A percentile compares a stretch with the other conserved stretches of the same genome.
Conservation (phyloP, 2,329 filamentous ascomycete species). For the Sordariomycetes sp. region DNA sequence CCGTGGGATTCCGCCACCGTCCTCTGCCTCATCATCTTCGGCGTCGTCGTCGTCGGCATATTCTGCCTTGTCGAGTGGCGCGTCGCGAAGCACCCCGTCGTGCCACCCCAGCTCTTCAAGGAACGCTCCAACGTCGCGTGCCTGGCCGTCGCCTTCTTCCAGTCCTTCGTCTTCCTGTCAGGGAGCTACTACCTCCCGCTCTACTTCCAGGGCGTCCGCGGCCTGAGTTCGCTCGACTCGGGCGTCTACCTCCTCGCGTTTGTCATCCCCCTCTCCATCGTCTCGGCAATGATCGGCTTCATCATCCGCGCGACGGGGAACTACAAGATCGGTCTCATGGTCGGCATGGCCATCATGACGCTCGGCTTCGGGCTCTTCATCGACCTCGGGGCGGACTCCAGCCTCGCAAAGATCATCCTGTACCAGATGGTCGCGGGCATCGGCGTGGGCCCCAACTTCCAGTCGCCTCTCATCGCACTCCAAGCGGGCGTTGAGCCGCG, state of each 20-base stretch:
- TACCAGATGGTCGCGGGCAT: constrained; percentile 51
- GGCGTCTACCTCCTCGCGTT: constrained; percentile 65
- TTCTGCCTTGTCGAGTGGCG: constrained; percentile 65
- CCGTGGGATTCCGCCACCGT: constrained; percentile 67
- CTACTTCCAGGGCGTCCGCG: constrained; percentile 69
- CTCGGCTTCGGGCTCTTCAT: constrained; percentile 54
- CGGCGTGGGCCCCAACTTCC: constrained; percentile 56
- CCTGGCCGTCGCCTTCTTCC: constrained; percentile 54
- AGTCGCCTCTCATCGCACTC: constrained; percentile 53
- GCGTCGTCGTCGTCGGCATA: constrained; percentile 43
- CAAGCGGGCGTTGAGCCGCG: constrained; percentile 47
- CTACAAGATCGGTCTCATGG: constrained; percentile 47
- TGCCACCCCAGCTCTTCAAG: constrained; percentile 52
- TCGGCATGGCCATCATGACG: constrained; percentile 43
- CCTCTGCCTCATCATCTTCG: constrained; percentile 67
- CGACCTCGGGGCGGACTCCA: constrained; percentile 40
- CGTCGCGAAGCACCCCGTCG: constrained; percentile 63
- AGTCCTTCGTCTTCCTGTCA: constrained; percentile 67
- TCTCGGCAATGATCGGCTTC: constrained; percentile 43
- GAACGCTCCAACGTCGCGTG: constrained; percentile 51
- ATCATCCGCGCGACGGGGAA: constrained; percentile 51
- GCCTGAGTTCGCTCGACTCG: constrained; percentile 54
- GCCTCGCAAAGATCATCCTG: constrained; percentile 42
- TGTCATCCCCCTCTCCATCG: constrained; percentile 52
- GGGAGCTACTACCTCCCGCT: constrained; percentile 70